Percentiles rank a stretch among this genome's conserved stretches.
Conservation (phyloP, 2,329 filamentous ascomycete species). For the Penicillium decumbens region DNA sequence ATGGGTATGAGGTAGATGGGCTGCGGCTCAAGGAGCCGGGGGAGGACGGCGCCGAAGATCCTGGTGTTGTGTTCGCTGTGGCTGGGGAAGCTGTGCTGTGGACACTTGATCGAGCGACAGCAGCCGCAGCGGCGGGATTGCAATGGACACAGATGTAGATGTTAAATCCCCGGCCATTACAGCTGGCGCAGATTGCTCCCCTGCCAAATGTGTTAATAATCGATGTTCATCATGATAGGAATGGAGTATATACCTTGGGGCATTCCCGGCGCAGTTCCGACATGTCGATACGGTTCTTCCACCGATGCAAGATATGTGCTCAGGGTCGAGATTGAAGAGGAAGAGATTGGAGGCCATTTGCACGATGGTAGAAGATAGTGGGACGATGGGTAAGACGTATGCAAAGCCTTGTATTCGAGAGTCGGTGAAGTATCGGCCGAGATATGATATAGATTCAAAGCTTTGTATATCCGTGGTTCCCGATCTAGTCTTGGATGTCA, state of each 20-base stretch:
- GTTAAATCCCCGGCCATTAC: slow-evolving; percentile 30
- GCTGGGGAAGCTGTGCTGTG: slow-evolving; percentile 4
- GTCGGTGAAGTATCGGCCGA: background rate
- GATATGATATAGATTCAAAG: background rate
- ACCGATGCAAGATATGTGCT: slow-evolving; percentile 33
- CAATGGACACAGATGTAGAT: slow-evolving; percentile 31
- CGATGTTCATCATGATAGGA: background rate
- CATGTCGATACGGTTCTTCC: slow-evolving; percentile 34
- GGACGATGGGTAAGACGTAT: slow-evolving; percentile 1
- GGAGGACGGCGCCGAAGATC: slow-evolving; percentile 19
- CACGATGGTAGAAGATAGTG: background rate
- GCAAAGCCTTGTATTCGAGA: background rate
- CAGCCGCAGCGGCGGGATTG: slow-evolving; percentile 23
- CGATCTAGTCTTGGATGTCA: background rate
- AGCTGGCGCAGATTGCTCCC: slow-evolving; percentile 25
- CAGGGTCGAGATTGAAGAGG: slow-evolving; percentile 27
- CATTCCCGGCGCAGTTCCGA: slow-evolving; percentile 35
- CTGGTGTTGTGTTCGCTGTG: slow-evolving; percentile 18
- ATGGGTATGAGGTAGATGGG: slow-evolving; percentile 25
- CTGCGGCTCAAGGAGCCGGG: slow-evolving; percentile 27
- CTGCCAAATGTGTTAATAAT: slow-evolving; percentile 12
- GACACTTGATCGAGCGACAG: slow-evolving; percentile 3
- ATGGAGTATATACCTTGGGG: slow-evolving; percentile 29
- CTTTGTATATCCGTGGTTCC: too few relatives aligned
- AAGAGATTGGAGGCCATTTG: slow-evolving; percentile 20